These are phyloP conservation scores for Hymenoscyphus fructigenus DNA, from an alignment of 2,329 filamentous ascomycete species.

Conservation along the genomic window DNA sequence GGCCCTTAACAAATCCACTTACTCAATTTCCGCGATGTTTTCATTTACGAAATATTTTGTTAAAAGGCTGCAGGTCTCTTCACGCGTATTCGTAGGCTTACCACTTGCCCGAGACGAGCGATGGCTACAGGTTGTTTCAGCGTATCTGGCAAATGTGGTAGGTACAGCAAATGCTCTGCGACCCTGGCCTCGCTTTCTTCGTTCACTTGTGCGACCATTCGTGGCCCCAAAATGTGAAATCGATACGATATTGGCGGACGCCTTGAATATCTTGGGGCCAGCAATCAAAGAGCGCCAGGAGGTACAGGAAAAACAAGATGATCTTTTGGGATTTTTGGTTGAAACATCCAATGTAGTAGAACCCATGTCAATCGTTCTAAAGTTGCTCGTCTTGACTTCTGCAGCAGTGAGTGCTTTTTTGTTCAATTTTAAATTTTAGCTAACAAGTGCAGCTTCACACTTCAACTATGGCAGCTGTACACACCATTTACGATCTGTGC, in stretches of 20 bases:
- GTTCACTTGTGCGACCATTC: background rate
- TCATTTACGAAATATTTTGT: background rate
- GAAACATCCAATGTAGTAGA: constrained; percentile 2
- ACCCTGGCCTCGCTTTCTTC: background rate
- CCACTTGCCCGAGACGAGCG: background rate
- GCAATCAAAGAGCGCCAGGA: background rate
- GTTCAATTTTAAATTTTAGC: background rate
- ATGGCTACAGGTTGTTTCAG: background rate
- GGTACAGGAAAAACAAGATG: background rate
- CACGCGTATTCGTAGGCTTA: background rate
- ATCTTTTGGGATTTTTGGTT: constrained; percentile 4
- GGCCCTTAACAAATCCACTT: background rate
- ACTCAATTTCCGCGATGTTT: background rate
- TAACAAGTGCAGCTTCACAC: constrained; percentile 7
- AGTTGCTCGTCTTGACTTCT: background rate
- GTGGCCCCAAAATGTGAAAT: background rate
- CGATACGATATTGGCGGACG: background rate
- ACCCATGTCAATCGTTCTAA: background rate
- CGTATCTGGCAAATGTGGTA: background rate
- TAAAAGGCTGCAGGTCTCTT: background rate
- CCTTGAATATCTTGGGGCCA: background rate
- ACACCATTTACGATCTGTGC: constrained; percentile 9
- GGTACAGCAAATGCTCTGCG: background rate
- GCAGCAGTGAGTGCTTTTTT: background rate
- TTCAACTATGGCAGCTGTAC: constrained; percentile 1